Evolutionary conservation across 1,284 basidiomycete genomes (phyloP).

Genomic region (Apiotrichum porosum): DNA sequence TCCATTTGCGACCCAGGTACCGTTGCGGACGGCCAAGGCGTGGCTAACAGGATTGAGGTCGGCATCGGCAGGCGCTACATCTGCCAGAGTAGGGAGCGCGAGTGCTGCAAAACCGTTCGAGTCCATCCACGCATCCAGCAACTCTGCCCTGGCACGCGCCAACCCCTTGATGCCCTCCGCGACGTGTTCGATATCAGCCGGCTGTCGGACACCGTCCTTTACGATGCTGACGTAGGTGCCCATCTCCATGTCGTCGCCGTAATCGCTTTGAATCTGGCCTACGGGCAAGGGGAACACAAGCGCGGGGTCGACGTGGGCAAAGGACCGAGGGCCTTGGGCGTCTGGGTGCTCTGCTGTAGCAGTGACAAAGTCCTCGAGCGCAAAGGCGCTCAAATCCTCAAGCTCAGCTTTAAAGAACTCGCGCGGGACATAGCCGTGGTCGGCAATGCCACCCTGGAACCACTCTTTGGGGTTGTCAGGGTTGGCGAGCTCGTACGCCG

Average conservation of each 20-base stretch:
- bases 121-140: constrained; percentile 10
- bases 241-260: constrained; percentile 6
- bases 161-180: constrained; percentile 1
- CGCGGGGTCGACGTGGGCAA: constrained; percentile 2
- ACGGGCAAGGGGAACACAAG: constrained; percentile 3
- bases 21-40: neutral
- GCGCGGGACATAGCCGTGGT: constrained; percentile 1
- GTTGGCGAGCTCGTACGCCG: constrained; percentile 1
- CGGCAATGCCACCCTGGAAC: constrained; percentile 9
- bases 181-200: neutral
- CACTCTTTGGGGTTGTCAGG: neutral
- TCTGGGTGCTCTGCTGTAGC: neutral
- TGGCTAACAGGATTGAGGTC: neutral
- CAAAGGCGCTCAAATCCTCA: neutral
- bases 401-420: neutral
- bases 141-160: constrained; percentile 2
- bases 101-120: neutral
- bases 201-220: neutral
- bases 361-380: constrained; percentile 8
- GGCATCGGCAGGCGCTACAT: constrained; percentile 5
- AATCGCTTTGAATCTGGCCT: constrained; percentile 2
- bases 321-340: neutral
- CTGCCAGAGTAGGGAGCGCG: neutral
- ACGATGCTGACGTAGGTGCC: constrained; percentile 4
- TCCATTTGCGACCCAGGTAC: constrained; percentile 12